Evolutionary conservation across 345 rosid genomes (phyloP), one percentile per base, ranked within the genome.

Genomic region (Noccaea bulbosa): DNA sequence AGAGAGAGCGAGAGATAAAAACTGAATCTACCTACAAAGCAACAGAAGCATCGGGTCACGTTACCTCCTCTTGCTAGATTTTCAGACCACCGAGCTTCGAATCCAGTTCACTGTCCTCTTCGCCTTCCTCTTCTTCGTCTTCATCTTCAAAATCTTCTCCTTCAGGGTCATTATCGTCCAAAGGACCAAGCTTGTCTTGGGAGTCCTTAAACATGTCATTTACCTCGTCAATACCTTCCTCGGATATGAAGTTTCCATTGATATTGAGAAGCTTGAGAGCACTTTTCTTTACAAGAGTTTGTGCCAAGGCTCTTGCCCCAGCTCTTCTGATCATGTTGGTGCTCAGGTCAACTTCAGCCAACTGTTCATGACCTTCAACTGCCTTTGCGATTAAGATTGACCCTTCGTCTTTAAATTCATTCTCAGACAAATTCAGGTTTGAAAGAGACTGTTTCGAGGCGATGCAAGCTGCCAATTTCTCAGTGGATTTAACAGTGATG

Each of bases 401-500:
- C 68, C 98, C 97, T 84, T 84, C 95, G 68, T 92, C 98, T 83
- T 87, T 88, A 43, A 92, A 84, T 70, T 92, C 93, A 76, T 92
- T 92, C 81, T 92, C 97, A 12, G 88, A 79, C 81, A 90, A 75
- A 78, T 87, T 92, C 70, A 92, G 75, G 84, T 85, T 90, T 44
- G 77, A 59, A 16, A 92, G 88, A 56, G 82, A 80, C 75, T 82
- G 88, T 77, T 90, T 90, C 0, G 78, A 73, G 11, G 81, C 87
- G 30, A 90, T 80, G 78, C 96, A 88, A 43, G 80, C 81, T 56
- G 88, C 91, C 53, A 88, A 66, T 69, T 70, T 56, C 16, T 79
- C 53, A 51, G 87, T 67, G 64, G 78, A 87, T 64, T 82, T 86
- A 5, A 84, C 81, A 32, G 97, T 82, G 53, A 92, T 84, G 37